Evolutionary conservation across 202 grass and related monocot species (phyloP).

Genomic region (Carex sylvatica): DNA sequence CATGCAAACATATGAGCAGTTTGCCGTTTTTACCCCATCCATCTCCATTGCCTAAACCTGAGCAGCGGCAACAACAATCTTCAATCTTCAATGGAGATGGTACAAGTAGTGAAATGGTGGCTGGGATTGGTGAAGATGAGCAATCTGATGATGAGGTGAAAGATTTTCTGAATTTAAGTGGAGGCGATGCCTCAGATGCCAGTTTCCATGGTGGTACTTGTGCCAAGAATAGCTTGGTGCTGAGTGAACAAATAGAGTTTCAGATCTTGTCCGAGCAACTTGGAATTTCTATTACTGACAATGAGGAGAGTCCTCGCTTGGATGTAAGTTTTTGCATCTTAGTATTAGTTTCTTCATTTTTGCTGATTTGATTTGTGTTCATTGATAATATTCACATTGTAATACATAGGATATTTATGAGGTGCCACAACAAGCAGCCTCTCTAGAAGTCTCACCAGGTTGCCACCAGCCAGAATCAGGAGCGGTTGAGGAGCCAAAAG

Average conservation of each 20-base stretch:
- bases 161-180: constrained; percentile 71
- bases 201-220: constrained; percentile 38
- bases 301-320: constrained; percentile 51
- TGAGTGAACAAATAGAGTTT: constrained; percentile 70
- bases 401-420: constrained; percentile 63
- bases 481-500: constrained; percentile 1
- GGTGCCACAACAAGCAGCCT: constrained; percentile 27
- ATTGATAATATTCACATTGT: constrained; percentile 5
- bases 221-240: constrained; percentile 25
- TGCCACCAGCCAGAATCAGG: constrained; percentile 21
- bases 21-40: constrained; percentile 66
- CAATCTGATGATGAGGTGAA: constrained; percentile 39
- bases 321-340: constrained; percentile 46
- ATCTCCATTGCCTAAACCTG: constrained; percentile 31
- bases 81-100: constrained; percentile 30
- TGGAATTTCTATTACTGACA: constrained; percentile 52
- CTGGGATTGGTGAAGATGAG: constrained; percentile 25
- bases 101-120: constrained; percentile 18
- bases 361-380: not conserved
- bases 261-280: constrained; percentile 83
- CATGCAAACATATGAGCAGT: constrained; percentile 20
- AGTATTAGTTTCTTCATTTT: constrained; percentile 18
- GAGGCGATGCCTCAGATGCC: constrained; percentile 43
- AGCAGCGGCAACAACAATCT: constrained; percentile 37
- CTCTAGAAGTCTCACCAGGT: constrained; percentile 23